Evolutionary conservation across 2,329 filamentous ascomycete species (phyloP), one percentile per base, ranked within the genome.

Genomic region (Leptographium galeiforme): DNA sequence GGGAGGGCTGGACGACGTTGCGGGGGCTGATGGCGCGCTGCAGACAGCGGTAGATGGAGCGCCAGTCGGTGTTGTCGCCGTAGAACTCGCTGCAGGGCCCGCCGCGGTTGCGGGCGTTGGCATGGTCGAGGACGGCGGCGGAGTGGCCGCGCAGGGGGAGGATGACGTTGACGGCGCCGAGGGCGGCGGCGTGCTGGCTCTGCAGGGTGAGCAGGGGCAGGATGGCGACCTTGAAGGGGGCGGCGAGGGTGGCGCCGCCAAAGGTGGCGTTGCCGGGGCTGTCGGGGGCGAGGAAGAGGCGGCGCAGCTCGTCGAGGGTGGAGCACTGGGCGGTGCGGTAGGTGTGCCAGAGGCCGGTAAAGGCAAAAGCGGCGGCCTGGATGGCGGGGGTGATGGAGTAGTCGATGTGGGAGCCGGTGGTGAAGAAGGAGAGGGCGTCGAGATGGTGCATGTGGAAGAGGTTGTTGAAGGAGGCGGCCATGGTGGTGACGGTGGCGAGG

Each of bases 361-460:
- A 75, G 50, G 75, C 71, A 62, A 83, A 87, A 12, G 84, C 84
- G 12, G 82, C 78, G 55, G 78, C 80, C 62, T 87, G 82, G 81
- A 88, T 87, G 11, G 81, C 79, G 0, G 85, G 84, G 0, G 83
- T 86, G 49, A 87, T 72, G 56, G 81, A 87, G 67, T 85, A 86
- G 47, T 77, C 79, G 19, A 85, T 77, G 57, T 80, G 81, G 33
- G 77, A 80, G 18, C 84, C 84, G 45, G 87, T 75, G 54, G 85
- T 79, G 60, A 82, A 84, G 61, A 84, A 86, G 45, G 81, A 75
- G 61, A 87, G 77, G 0, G 82, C 76, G 48, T 86, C 79, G 40
- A 84, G 71, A 0, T 77, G 70, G 53, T 80, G 82, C 11, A 75
- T 75, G 19, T 75, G 72, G 61, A 83, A 87, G 5, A 85, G 72